Evolutionary conservation across 164 flowering plant species (phyloP).

Genomic region (Umbilicus rupestris): DNA sequence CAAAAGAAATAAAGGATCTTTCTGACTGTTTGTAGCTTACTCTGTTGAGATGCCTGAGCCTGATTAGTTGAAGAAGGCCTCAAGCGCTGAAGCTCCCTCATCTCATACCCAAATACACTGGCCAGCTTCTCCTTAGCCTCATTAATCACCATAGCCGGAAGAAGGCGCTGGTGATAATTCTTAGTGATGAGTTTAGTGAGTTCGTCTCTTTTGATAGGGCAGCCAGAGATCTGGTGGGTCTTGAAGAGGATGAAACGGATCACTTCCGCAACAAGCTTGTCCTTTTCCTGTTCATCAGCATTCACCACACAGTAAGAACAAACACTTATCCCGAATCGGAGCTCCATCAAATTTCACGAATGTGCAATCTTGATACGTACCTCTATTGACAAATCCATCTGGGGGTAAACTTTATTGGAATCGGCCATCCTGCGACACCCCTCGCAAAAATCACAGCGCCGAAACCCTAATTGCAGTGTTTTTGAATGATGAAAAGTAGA

Average conservation of each 20-base stretch:
- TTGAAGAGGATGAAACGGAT: slow-evolving; percentile 82
- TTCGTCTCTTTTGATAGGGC: slow-evolving; percentile 91
- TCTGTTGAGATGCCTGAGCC: slow-evolving; percentile 44
- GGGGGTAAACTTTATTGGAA: slow-evolving; percentile 30
- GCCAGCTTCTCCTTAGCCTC: slow-evolving; percentile 68
- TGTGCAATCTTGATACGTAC: slow-evolving; percentile 17
- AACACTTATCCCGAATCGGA: neutral
- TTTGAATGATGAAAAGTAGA: too few species aligned
- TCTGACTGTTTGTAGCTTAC: slow-evolving; percentile 23
- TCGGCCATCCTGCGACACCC: slow-evolving; percentile 15
- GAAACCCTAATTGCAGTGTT: slow-evolving; percentile 1
- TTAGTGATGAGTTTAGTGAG: slow-evolving; percentile 71
- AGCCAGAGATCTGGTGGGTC: slow-evolving; percentile 66
- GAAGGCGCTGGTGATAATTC: slow-evolving; percentile 59
- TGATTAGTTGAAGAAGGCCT: slow-evolving; percentile 51
- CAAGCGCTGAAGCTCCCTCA: slow-evolving; percentile 72
- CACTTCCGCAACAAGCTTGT: slow-evolving; percentile 84
- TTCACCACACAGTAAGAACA: slow-evolving; percentile 2
- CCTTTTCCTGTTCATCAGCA: slow-evolving; percentile 49
- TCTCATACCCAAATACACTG: slow-evolving; percentile 69
- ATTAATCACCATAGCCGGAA: slow-evolving; percentile 64
- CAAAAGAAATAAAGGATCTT: neutral
- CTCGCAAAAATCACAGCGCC: neutral
- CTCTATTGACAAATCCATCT: slow-evolving; percentile 56
- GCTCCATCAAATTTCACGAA: neutral